Evolutionary conservation across 2,329 filamentous ascomycete species (phyloP).

Genomic region (Alternaria alternata): DNA sequence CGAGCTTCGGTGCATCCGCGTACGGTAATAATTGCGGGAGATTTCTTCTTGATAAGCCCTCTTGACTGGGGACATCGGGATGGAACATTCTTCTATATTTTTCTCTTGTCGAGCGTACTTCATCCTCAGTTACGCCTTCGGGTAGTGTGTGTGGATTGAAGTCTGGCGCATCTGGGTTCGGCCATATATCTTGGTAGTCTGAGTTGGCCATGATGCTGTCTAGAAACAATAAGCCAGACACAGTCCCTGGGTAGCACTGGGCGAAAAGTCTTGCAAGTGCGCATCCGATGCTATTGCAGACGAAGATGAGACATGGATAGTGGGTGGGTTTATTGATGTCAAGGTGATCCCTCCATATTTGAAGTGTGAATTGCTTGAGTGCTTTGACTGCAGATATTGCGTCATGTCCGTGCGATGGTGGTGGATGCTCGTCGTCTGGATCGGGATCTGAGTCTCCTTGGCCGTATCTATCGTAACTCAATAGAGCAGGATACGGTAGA

Average conservation of each 20-base stretch:
- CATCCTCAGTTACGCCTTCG: conserved; percentile 46
- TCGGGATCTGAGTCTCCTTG: conserved; percentile 63
- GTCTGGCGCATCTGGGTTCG: conserved; percentile 59
- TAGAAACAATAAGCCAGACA: conserved; percentile 61
- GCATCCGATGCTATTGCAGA: conserved; percentile 63
- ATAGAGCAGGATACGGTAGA: conserved; percentile 52
- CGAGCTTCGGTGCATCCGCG: conserved; percentile 54
- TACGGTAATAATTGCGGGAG: conserved; percentile 56
- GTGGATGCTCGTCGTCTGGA: conserved; percentile 43
- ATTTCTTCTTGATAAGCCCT: conserved; percentile 60
- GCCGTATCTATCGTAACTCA: conserved; percentile 67
- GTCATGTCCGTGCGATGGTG: conserved; percentile 58
- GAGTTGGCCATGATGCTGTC: conserved; percentile 67
- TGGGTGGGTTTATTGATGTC: conserved; percentile 44
- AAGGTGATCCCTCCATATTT: conserved; percentile 50
- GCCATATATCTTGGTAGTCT: conserved; percentile 64
- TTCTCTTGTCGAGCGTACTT: conserved; percentile 47
- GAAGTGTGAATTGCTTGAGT: conserved; percentile 55
- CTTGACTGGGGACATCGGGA: conserved; percentile 59
- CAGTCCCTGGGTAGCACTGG: conserved; percentile 55
- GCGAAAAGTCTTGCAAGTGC: conserved; percentile 63
- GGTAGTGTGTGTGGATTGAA: conserved; percentile 57
- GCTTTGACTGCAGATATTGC: conserved; percentile 55
- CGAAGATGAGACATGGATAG: conserved; percentile 53
- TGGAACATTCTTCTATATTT: conserved; percentile 57